Conservation (phyloP, 331 rosid species). For the Acacia pycnantha region DNA sequence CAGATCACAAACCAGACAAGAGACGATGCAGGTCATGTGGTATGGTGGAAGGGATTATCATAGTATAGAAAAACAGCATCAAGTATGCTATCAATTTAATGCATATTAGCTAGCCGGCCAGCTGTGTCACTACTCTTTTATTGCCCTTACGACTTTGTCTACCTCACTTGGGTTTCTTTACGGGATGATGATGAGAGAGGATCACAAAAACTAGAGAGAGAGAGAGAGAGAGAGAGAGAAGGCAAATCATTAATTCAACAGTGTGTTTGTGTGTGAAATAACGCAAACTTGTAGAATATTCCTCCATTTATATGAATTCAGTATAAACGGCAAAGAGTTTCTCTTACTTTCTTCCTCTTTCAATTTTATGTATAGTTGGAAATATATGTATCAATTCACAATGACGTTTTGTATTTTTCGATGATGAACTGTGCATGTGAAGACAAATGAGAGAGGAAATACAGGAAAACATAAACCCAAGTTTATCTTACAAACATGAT, state of each 20-base stretch:
- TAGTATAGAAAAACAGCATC: background rate
- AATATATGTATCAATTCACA: background rate
- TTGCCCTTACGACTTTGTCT: conserved; percentile 1
- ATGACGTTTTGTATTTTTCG: background rate
- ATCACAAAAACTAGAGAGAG: background rate
- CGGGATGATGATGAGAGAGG: background rate
- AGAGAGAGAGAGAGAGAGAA: background rate
- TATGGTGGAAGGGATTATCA: background rate
- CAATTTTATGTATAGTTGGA: background rate
- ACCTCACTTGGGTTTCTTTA: background rate
- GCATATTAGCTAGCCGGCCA: background rate
- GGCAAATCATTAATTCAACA: background rate
- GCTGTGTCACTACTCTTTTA: background rate
- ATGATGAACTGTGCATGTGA: background rate
- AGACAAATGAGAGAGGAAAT: background rate
- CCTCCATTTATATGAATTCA: background rate
- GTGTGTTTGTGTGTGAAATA: background rate
- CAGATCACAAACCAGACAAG: conserved; percentile 12
- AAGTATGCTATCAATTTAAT: background rate
- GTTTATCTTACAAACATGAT: background rate
- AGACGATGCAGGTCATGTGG: background rate
- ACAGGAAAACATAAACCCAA: background rate
- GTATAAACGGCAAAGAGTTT: background rate
- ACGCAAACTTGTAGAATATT: background rate
- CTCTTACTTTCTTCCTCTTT: background rate